Base-by-base conservation (phyloP, 2,329 filamentous ascomycete genomes). In the Paracorniculantispora psalliotae region DNA sequence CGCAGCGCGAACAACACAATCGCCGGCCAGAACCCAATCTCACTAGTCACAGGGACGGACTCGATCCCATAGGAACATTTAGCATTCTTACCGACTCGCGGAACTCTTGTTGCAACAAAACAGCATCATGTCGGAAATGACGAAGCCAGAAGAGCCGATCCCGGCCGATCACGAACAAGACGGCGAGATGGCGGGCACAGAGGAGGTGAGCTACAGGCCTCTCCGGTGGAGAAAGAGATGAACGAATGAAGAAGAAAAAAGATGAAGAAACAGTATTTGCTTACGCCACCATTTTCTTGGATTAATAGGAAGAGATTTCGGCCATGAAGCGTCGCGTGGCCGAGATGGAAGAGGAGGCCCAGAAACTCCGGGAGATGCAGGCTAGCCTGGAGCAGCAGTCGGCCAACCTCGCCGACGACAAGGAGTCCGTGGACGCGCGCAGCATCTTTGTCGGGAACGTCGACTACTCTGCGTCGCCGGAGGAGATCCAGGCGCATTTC, bases 371-470 rank as follows among this genome's bases (percentile, higher is more conserved):
- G 65, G 90, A 93, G 75, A 92, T 94, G 90, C 90, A 94, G 73
- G 87, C 87, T 58, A 87, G 82, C 57, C 82, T 97, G 62, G 93
- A 97, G 72, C 87, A 92, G 71, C 89, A 94, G 68, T 87, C 86
- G 63, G 87, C 91, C 64, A 90, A 90, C 67, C 81, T 94, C 62
- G 85, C 89, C 65, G 94, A 97, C 72, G 92, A 92, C 78, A 96
- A 96, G 76, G 92, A 97, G 73, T 96, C 97, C 66, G 87, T 99
- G 61, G 94, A 99, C 76, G 88, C 88, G 65, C 88, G 94, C 69
- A 97, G 92, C 77, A 92, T 99, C 75, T 99, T 99, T 73, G 94
- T 99, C 47, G 94, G 94, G 66, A 99, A 99, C 68, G 94, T 99
- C 65, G 94, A 99, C 76, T 99, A 99, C 75, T 92, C 91, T 63